Evolutionary conservation across 31 red algal genomes (phyloP), one percentile per base, ranked within the genome.

Genomic region (Bonnemaisonia californica): DNA sequence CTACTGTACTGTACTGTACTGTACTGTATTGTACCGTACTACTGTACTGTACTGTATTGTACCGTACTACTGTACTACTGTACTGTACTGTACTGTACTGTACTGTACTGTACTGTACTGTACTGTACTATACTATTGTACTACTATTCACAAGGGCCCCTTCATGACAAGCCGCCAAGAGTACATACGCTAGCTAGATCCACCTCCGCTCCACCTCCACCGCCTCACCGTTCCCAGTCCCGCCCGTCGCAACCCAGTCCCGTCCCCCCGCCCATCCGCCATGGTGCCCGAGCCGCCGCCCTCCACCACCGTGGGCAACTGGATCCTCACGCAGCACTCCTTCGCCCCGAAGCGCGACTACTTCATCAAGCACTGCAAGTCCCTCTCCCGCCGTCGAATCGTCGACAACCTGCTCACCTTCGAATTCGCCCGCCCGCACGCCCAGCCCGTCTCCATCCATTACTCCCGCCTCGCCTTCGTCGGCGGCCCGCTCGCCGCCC

Each of bases 261-360:
- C 7, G 45, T 51, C 45, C 9, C 9, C 7, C 45, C 77, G n/a
- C n/a, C n/a, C n/a, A n/a, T n/a, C n/a, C n/a, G n/a, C n/a, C n/a
- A n/a, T n/a, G n/a, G n/a, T n/a, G n/a, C n/a, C n/a, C n/a, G n/a
- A n/a, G n/a, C n/a, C n/a, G n/a, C n/a, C 86, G 12, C 86, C 86
- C 26, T 81, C 86, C n/a, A 89, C 86, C 19, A 38, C 60, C 13
- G 86, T 89, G 2, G 86, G 86, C 41, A 79, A 89, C 66, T 89
- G 86, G 86, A 80, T 89, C 23, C 69, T 89, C 2, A 54, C 64
- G 38, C 60, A 73, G 11, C 86, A 89, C 34, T 73, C 77, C 26
- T 89, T 89, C 35, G 86, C 86, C 1, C 86, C 86, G 1, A 54
- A 89, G 33, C 86, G 86, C 29, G 77, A 89, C 16, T 89, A 81